Percentiles rank a stretch among this genome's conserved stretches.
Conservation (phyloP, 768 basidiomycete genomes). For the Pisolithus sp. region DNA sequence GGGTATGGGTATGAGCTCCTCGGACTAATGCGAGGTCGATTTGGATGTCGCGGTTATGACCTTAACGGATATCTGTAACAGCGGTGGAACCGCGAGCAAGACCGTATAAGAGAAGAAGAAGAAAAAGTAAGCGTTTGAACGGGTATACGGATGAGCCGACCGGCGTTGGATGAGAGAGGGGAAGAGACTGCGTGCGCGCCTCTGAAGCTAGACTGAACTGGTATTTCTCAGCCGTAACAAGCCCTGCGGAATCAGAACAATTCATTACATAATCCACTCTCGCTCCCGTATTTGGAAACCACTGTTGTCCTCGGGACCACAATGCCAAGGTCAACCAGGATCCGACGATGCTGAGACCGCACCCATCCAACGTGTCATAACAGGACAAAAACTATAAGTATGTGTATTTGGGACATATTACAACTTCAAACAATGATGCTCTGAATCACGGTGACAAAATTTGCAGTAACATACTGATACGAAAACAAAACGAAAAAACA, state of each 20-base stretch:
- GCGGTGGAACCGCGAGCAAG: background rate
- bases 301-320: no score
- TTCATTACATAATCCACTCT: no score
- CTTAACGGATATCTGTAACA: no score
- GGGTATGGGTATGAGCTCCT: constrained; percentile 4
- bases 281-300: no score
- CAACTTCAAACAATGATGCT: background rate
- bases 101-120: constrained; percentile 4
- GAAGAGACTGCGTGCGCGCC: background rate
- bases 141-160: constrained; percentile 6
- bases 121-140: background rate
- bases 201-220: background rate
- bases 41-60: no score
- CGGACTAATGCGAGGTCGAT: background rate
- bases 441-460: background rate
- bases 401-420: background rate
- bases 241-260: no score
- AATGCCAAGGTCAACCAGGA: no score
- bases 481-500: background rate
- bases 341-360: no score
- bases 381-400: background rate
- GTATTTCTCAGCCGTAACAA: no score
- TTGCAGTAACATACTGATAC: background rate
- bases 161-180: background rate
- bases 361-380: no score